These are phyloP conservation scores for Thraustotheca clavata DNA, from an alignment of 352 stramenopile genomes.

Conservation along the genomic window DNA sequence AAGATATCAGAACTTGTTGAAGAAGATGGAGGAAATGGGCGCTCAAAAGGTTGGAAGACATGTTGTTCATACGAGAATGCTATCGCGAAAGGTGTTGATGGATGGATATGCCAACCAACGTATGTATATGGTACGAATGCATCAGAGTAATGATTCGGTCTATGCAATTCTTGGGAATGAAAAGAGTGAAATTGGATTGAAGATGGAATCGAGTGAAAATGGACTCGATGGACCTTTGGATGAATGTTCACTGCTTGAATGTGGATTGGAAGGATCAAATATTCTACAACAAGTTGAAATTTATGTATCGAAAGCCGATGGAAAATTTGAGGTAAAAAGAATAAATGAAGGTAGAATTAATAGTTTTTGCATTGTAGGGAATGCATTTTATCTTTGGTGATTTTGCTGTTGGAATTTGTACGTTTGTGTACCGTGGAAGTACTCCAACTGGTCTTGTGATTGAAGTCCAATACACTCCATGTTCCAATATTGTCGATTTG, in stretches of 20 bases:
- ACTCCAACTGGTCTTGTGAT: conserved; percentile 67
- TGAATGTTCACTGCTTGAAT: conserved; percentile 75
- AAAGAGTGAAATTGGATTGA: conserved; percentile 26
- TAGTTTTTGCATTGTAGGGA: conserved; percentile 27
- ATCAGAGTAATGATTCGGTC: conserved; percentile 77
- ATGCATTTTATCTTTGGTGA: conserved; percentile 76
- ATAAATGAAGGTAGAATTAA: background rate
- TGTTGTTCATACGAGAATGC: conserved; percentile 79
- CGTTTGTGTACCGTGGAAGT: conserved; percentile 82
- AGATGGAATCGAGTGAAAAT: conserved; percentile 47
- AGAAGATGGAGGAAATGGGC: conserved; percentile 75
- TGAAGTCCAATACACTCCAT: conserved; percentile 79
- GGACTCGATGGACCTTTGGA: conserved; percentile 61
- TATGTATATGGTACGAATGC: conserved; percentile 88
- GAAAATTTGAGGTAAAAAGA: conserved; percentile 62
- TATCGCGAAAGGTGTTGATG: conserved; percentile 67
- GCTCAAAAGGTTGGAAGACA: conserved; percentile 68
- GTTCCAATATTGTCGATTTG: conserved; percentile 31
- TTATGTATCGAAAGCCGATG: conserved; percentile 82
- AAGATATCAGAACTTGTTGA: conserved; percentile 82
- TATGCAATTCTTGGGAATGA: conserved; percentile 81
- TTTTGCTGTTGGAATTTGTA: conserved; percentile 79
- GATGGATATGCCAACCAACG: conserved; percentile 79
- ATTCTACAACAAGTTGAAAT: conserved; percentile 85
- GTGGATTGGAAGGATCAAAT: conserved; percentile 69